Conservation (phyloP, 2,329 filamentous ascomycete genomes). For the Microcera coccophila region DNA sequence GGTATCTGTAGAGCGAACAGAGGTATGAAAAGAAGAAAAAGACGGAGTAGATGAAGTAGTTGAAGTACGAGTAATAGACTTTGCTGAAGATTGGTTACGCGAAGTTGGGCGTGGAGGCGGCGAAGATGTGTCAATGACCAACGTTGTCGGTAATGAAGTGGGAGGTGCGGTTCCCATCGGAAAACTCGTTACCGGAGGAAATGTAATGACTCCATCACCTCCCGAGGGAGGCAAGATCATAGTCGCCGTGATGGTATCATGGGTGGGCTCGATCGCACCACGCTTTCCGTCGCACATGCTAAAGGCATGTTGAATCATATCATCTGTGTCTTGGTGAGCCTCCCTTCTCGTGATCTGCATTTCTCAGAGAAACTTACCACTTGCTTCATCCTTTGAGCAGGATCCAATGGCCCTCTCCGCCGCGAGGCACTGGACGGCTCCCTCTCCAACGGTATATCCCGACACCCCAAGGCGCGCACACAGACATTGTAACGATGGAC, state of each 20-base stretch:
- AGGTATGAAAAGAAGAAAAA: constrained; percentile 4
- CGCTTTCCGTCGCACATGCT: constrained; percentile 53
- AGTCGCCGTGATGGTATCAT: constrained; percentile 56
- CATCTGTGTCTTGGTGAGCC: constrained; percentile 29
- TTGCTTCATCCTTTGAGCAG: constrained; percentile 47
- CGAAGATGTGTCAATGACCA: constrained; percentile 27
- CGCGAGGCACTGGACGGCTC: constrained; percentile 62
- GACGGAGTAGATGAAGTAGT: constrained; percentile 1
- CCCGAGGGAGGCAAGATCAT: constrained; percentile 37
- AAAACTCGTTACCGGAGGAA: constrained; percentile 20
- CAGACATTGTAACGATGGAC: constrained; percentile 57
- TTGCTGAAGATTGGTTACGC: constrained; percentile 1
- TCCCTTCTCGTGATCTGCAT: neutral
- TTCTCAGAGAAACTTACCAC: constrained; percentile 24
- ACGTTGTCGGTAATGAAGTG: constrained; percentile 24
- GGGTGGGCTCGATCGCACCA: constrained; percentile 53
- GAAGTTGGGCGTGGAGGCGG: constrained; percentile 15
- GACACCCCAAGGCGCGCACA: constrained; percentile 57
- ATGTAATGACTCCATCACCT: constrained; percentile 28
- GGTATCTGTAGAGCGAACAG: constrained; percentile 1
- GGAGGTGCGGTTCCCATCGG: constrained; percentile 5
- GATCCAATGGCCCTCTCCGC: constrained; percentile 46
- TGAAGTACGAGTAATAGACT: too few species aligned
- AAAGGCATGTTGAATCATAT: constrained; percentile 48
- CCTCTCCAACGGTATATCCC: constrained; percentile 69